Evolutionary conservation across 2,329 filamentous ascomycete genomes (phyloP).

Genomic region (Colletotrichum spaethianum): DNA sequence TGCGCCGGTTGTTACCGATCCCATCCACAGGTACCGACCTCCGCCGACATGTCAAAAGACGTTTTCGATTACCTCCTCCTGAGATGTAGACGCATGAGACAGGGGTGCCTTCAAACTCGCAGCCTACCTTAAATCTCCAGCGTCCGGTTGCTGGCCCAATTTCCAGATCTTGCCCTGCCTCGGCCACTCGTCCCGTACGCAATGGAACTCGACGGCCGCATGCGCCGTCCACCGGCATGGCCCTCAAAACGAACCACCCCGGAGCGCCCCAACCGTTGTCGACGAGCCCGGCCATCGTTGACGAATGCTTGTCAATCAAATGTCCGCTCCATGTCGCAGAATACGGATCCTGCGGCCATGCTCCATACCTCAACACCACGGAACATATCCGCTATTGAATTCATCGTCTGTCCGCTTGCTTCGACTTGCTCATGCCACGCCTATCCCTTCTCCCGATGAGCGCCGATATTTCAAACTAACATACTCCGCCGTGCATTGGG

Average conservation of each 20-base stretch:
- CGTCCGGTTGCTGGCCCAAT: conserved; percentile 9
- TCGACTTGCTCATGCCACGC: background rate
- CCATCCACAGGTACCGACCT: background rate
- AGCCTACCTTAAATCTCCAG: background rate
- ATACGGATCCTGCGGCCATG: conserved; percentile 20
- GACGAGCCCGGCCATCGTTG: conserved; percentile 10
- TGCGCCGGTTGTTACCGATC: background rate
- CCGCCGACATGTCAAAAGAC: background rate
- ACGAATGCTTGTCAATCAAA: conserved; percentile 25
- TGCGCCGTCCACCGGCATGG: conserved; percentile 34
- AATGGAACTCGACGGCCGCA: conserved; percentile 29
- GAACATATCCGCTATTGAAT: background rate
- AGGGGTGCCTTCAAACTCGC: conserved; percentile 5
- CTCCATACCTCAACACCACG: background rate
- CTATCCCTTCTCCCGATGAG: conserved; percentile 10
- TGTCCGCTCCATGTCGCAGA: conserved; percentile 20
- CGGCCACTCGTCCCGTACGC: conserved; percentile 27
- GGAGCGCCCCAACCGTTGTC: conserved; percentile 10
- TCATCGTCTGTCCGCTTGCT: background rate
- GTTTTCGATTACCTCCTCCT: background rate
- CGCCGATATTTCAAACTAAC: background rate
- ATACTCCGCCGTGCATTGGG: background rate
- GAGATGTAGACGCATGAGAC: background rate
- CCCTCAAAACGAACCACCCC: conserved; percentile 17
- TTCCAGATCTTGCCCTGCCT: conserved; percentile 29